Conservation (phyloP, 257 asterid genomes). For the Fraxinus excelsior region DNA sequence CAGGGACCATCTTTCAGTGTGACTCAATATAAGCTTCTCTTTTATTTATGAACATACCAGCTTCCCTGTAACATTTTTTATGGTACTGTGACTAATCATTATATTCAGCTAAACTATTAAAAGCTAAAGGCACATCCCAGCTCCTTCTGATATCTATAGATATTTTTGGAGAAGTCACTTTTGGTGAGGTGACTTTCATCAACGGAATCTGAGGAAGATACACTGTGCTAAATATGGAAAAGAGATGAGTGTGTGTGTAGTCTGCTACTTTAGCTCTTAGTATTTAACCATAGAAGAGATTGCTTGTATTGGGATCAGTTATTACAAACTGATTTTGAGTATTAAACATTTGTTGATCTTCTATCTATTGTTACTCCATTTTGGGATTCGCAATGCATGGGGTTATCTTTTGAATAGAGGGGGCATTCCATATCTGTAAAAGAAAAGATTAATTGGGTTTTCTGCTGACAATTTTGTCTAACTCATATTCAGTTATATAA, state of each 20-base stretch:
- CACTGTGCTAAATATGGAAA: not conserved
- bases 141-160: not conserved
- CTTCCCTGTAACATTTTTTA: not conserved
- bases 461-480: not conserved
- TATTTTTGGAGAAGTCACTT: not conserved
- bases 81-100: not conserved
- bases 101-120: not conserved
- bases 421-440: not conserved
- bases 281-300: not conserved
- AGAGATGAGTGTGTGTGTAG: not conserved
- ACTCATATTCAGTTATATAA: not conserved
- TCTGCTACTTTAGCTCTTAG: not conserved
- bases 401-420: not conserved
- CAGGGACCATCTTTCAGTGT: not conserved
- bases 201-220: not conserved
- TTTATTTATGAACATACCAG: not conserved
- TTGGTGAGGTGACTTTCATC: not conserved
- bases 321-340: not conserved
- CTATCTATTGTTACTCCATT: too few species aligned
- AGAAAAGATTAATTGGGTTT: not conserved
- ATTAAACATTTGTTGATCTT: not conserved
- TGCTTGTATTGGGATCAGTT: not conserved
- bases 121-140: not conserved
- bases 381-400: not conserved
- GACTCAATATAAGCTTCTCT: not conserved